These are phyloP conservation scores for Pseudogymnoascus destructans DNA, from an alignment of 2,329 filamentous ascomycete species.

Conservation along the genomic window DNA sequence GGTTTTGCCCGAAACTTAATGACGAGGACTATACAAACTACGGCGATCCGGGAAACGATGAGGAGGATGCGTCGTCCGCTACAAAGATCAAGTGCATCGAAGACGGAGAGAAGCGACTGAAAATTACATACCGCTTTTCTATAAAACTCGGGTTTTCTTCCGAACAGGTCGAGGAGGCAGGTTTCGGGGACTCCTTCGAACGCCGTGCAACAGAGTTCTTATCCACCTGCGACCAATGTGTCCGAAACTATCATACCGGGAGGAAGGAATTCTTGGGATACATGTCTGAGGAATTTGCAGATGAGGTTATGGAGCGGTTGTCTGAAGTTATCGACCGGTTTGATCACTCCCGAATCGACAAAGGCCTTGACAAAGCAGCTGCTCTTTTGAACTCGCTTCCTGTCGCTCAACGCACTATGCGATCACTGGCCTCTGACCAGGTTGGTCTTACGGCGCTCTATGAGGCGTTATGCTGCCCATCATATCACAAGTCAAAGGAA, in stretches of 20 bases:
- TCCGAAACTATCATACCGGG: conserved; percentile 59
- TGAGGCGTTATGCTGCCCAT: conserved; percentile 73
- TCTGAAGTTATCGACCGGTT: conserved; percentile 43
- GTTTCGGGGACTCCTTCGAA: conserved; percentile 47
- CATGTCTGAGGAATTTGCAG: conserved; percentile 40
- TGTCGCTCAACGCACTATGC: conserved; percentile 19
- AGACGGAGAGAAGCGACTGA: conserved; percentile 41
- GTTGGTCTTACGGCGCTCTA: conserved; percentile 69
- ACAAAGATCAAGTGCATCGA: conserved; percentile 41
- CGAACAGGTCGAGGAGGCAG: conserved; percentile 36
- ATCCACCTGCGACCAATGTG: conserved; percentile 54
- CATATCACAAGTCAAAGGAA: conserved; percentile 46
- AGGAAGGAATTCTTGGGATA: conserved; percentile 50
- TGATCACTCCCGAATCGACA: conserved; percentile 48
- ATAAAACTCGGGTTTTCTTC: conserved; percentile 55
- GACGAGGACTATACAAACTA: conserved; percentile 54
- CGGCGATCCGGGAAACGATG: conserved; percentile 37
- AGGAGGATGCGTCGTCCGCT: conserved; percentile 35
- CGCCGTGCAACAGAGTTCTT: conserved; percentile 44
- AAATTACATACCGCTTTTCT: conserved; percentile 53
- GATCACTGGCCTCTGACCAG: conserved; percentile 30
- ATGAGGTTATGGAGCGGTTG: conserved; percentile 39
- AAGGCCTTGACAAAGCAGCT: conserved; percentile 44
- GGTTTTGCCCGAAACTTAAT: conserved; percentile 53
- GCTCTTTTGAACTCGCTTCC: conserved; percentile 34